Percentiles rank a stretch among this genome's conserved stretches.
Evolutionary conservation across 192 early-diverging fungal species (phyloP).

Genomic region (Backusella tuberculispora): DNA sequence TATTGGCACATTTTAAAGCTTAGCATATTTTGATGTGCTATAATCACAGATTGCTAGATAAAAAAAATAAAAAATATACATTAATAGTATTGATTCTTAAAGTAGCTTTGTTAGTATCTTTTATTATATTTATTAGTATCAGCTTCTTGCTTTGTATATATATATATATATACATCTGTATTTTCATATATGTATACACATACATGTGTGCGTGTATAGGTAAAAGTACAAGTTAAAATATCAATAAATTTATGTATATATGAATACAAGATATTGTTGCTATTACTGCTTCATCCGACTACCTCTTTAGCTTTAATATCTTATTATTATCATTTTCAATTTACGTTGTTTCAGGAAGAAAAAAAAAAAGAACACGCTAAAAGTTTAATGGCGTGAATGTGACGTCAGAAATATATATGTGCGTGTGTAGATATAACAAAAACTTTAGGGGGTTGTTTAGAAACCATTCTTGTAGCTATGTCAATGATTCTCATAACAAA

Average conservation of each 20-base stretch:
- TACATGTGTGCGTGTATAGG: not conserved
- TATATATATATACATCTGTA: not conserved
- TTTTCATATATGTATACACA: too few species aligned
- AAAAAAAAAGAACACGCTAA: constrained; percentile 6
- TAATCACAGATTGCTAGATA: not conserved
- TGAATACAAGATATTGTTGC: not conserved
- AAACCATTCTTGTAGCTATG: not conserved
- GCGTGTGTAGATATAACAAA: not conserved
- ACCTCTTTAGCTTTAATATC: not conserved
- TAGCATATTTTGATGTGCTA: not conserved
- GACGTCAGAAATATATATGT: not conserved
- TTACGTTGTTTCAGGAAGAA: constrained; percentile 11
- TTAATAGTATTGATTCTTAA: not conserved
- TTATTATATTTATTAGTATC: not conserved
- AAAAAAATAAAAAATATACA: not conserved
- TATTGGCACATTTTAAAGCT: too few species aligned
- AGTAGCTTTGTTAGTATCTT: not conserved
- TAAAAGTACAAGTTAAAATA: not conserved
- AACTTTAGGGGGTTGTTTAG: constrained; percentile 11
- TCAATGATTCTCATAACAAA: not conserved
- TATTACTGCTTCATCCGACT: constrained; percentile 1
- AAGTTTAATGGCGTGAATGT: constrained; percentile 3
- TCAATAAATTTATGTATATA: not conserved
- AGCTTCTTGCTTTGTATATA: not conserved
- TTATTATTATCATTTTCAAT: too few species aligned